Percentiles rank a stretch among this genome's conserved stretches.
phyloP scores from a whole-genome alignment of 202 grass and related monocot species.

The Setaria viridis region DNA sequence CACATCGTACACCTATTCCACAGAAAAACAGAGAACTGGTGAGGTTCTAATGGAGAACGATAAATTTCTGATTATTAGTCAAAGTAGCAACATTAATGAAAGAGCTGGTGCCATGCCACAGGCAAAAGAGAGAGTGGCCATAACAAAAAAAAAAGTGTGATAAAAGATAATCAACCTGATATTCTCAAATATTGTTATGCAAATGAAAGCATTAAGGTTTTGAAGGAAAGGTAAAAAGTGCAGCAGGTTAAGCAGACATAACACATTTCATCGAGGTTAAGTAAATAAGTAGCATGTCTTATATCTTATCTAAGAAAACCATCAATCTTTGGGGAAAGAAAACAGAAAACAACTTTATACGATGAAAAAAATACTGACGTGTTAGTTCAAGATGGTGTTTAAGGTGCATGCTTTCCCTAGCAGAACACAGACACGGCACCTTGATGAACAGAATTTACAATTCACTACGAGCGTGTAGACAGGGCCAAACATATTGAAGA shows the following conservation, averaged over 20 bases:
- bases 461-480: background rate
- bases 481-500: background rate
- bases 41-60: background rate
- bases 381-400: background rate
- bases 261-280: background rate
- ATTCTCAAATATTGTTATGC: background rate
- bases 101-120: background rate
- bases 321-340: background rate
- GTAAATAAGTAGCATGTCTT: no score
- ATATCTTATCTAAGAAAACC: background rate
- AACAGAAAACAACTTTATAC: background rate
- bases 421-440: background rate
- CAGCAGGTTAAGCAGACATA: background rate
- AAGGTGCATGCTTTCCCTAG: conserved; percentile 13
- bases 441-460: background rate
- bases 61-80: background rate
- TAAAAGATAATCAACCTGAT: background rate
- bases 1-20: conserved; percentile 82
- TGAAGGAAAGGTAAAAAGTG: background rate
- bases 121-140: background rate
- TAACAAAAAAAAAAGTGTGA: no score
- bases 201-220: background rate
- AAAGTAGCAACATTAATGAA: background rate
- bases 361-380: background rate
- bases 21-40: conserved; percentile 12